Base-by-base conservation (phyloP, 345 rosid genomes). In the Aquilaria yunnanensis region DNA sequence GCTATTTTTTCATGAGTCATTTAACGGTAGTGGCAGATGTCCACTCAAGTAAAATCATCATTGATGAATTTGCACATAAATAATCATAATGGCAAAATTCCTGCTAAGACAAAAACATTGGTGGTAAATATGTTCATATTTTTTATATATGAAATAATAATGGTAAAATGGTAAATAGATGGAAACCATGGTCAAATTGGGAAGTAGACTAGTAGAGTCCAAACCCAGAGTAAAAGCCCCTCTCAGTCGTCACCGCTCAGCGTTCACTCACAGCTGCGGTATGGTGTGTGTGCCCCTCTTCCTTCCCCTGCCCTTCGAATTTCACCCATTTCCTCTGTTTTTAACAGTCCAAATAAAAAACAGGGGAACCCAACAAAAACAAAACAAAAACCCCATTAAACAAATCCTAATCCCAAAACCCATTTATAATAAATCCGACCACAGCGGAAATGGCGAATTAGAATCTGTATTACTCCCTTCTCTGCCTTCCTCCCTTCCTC, bases 261-360 rank as follows among this genome's bases (percentile, higher is more conserved):
- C 51, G 50, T 23, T 30, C 7, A 55, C 43, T 30, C 7, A 55
- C 43, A 30, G 51, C 16, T 41, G 3, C 50, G 2, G 63, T 30
- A 12, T 52, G 12, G 34, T n/a, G 51, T 31, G 30, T 67, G 63
- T 61, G 64, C 80, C 74, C 80, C 77, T 70, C 73, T 37, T 37
- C 43, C 51, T 72, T 67, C 80, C 66, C 70, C 70, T 77, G 72
- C 63, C 50, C 30, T 13, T 16, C n/a, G 33, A 49, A 67, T 65
- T 69, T 72, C 68, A 67, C 66, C 77, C 77, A 1, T 52, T 73
- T 63, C 67, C n/a, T 61, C 60, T 61, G 61, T 75, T 68, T 80
- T 75, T 78, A 71, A 61, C 34, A 33, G 10, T 51, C 54, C 43
- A 12, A 51, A 13, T 47, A 11, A 31, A 59, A 66, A 73, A 70